These are phyloP conservation scores for Leccinum huronense DNA, from an alignment of 1,284 basidiomycete genomes.

Conservation along the genomic window DNA sequence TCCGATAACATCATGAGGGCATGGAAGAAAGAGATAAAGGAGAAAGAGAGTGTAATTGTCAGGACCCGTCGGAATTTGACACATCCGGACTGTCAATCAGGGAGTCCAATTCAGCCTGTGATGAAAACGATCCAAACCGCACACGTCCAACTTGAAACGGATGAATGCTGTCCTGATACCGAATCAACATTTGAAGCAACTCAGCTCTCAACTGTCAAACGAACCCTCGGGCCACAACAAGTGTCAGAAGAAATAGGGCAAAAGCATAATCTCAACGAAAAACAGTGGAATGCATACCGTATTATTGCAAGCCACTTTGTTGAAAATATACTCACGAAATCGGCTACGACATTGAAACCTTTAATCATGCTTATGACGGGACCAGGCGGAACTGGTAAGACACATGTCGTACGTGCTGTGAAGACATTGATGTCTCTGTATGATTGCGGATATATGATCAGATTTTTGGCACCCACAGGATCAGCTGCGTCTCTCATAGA, in stretches of 20 bases:
- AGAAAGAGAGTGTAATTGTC: no score
- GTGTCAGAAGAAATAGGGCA: background rate
- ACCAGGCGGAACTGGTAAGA: constrained; percentile 3
- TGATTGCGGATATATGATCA: background rate
- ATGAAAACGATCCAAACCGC: no score
- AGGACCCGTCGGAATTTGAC: no score
- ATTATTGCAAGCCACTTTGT: constrained; percentile 1
- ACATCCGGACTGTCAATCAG: no score
- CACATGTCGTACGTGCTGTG: background rate
- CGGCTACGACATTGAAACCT: background rate
- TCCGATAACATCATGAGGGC: no score
- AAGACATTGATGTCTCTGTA: background rate
- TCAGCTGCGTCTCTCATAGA: constrained; percentile 2
- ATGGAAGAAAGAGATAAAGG: no score
- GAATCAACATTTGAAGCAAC: no score
- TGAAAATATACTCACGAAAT: background rate
- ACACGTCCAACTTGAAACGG: no score
- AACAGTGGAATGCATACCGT: background rate
- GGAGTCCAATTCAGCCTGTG: no score
- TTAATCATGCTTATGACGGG: constrained; percentile 9
- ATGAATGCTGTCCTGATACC: no score
- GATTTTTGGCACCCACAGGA: background rate
- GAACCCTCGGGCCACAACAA: no score
- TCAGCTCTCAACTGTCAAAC: no score
- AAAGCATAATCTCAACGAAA: background rate